Evolutionary conservation across 768 basidiomycete species (phyloP).

Genomic region (Amanita fuliginea): DNA sequence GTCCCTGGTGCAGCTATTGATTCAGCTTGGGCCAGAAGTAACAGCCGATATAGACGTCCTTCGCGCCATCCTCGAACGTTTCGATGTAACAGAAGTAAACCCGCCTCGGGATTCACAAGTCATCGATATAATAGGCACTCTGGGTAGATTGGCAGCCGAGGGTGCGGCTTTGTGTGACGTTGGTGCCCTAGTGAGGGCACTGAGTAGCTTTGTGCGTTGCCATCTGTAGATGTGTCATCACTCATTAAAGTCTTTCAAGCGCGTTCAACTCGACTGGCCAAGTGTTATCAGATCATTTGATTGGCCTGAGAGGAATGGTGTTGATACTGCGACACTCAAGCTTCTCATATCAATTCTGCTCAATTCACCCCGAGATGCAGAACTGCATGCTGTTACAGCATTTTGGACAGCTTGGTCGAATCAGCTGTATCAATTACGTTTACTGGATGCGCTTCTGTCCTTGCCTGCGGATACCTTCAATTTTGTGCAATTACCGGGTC

Average conservation of each 20-base stretch:
- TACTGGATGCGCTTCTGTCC: slow-evolving; percentile 82
- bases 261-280: slow-evolving; percentile 65
- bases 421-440: slow-evolving; percentile 71
- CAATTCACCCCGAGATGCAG: slow-evolving; percentile 67
- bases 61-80: slow-evolving; percentile 58
- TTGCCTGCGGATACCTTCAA: slow-evolving; percentile 88
- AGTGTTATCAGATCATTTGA: slow-evolving; percentile 81
- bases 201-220: slow-evolving; percentile 61
- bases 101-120: slow-evolving; percentile 66
- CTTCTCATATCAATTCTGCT: slow-evolving; percentile 81
- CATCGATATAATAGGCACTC: slow-evolving; percentile 55
- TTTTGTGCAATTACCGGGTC: slow-evolving; percentile 80
- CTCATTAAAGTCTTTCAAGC: slow-evolving; percentile 27
- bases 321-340: slow-evolving; percentile 84
- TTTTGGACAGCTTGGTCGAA: slow-evolving; percentile 87
- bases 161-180: slow-evolving; percentile 67
- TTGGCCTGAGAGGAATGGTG: slow-evolving; percentile 69
- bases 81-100: slow-evolving; percentile 60
- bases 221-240: slow-evolving; percentile 2
- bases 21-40: slow-evolving; percentile 72
- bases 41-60: slow-evolving; percentile 65
- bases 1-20: slow-evolving; percentile 63
- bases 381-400: slow-evolving; percentile 70
- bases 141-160: slow-evolving; percentile 63
- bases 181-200: slow-evolving; percentile 57